Evolutionary conservation across 2,329 filamentous ascomycete genomes (phyloP), one percentile per base, ranked within the genome.

Genomic region (Shiraia sp.): DNA sequence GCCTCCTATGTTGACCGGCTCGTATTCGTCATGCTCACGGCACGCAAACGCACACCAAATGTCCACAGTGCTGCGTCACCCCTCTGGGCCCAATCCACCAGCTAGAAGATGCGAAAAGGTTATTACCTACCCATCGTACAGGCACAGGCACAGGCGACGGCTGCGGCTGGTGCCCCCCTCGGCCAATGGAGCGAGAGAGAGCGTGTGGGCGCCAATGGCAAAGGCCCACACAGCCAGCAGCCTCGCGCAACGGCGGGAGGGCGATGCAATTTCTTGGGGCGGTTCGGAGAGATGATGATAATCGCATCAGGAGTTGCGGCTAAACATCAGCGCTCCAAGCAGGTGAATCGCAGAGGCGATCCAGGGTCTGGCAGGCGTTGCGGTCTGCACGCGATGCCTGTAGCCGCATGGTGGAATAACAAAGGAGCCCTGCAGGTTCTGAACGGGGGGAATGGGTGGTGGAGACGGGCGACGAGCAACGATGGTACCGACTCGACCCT

Each of bases 311-410:
- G 29, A 16, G 36, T 8, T 15, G 24, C 33, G 19, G 16, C 32
- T 42, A 33, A 17, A 26, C 17, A 25, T 17, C 23, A 28, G 17
- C 31, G 28, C 27, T 23, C 13, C n/a, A 13, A 19, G 26, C n/a
- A 29, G 23, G 29, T 15, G 32, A 37, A 37, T 33, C 12, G 17
- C 34, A 31, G 13, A 37, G 42, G 19, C 17, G 37, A 38, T 37
- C 34, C 33, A 36, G 42, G 37, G 42, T 38, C 38, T 19, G 22
- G 17, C 16, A 19, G 36, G 31, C 35, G 32, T 31, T 27, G 12
- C 36, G n/a, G 27, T 33, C 38, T 43, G 45, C 45, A 40, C 39
- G 45, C 25, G 43, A 43, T 43, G 36, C 36, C 24, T 23, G 41
- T 48, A 45, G 41, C 31, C 31, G 45, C 36, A 29, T 36, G 26